A percentile compares a stretch with the other conserved stretches of the same genome.
Conservation (phyloP, 2,329 filamentous ascomycete species). For the Tolypocladium sp. region DNA sequence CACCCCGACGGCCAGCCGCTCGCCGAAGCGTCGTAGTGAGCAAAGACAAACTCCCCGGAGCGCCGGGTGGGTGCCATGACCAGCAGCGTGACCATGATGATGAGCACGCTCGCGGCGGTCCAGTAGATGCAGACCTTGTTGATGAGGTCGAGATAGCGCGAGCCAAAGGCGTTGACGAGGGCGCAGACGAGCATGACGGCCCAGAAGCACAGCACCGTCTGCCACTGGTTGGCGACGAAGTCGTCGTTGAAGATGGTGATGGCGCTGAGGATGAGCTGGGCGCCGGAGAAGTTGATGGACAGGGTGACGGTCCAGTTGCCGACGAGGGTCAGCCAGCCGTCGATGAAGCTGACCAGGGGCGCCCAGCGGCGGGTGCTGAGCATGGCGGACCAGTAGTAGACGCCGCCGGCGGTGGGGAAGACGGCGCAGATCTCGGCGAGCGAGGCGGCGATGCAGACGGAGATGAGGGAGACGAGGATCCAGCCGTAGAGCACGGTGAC, state of each 20-base stretch:
- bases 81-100: constrained; percentile 63
- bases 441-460: constrained; percentile 60
- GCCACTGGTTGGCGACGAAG: constrained; percentile 54
- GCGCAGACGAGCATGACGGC: constrained; percentile 56
- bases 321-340: constrained; percentile 65
- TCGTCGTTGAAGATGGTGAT: constrained; percentile 55
- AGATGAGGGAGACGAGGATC: constrained; percentile 55
- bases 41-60: constrained; percentile 50
- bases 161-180: constrained; percentile 56
- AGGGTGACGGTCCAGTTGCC: constrained; percentile 64
- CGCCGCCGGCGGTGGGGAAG: constrained; percentile 51
- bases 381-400: constrained; percentile 68
- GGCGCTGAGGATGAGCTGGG: constrained; percentile 58
- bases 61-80: constrained; percentile 57
- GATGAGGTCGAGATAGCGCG: constrained; percentile 50
- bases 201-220: constrained; percentile 68
- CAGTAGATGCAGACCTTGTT: constrained; percentile 67
- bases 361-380: constrained; percentile 53
- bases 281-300: constrained; percentile 63
- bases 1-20: constrained; percentile 61
- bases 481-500: constrained; percentile 69
- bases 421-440: constrained; percentile 65
- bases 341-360: constrained; percentile 58
- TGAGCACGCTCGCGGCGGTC: constrained; percentile 58
- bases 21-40: constrained; percentile 57